Evolutionary conservation across 23 red algal genomes (phyloP), one percentile per base, ranked within the genome.

Genomic region (Gracilaria domingensis): DNA sequence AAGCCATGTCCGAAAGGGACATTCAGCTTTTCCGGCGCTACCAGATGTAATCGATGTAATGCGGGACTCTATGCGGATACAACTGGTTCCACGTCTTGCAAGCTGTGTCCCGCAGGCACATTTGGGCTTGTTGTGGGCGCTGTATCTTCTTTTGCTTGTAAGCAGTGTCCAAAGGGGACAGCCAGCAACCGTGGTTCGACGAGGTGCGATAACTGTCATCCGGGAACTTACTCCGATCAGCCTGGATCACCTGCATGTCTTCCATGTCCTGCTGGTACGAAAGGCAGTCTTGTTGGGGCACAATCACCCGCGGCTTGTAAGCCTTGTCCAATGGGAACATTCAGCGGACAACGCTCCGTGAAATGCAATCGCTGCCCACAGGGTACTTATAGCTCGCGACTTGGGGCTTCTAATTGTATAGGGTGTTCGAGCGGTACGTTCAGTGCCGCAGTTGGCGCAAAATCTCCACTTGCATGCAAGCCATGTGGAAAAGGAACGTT

Each of bases 31-130:
- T 40, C 73, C n/a, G 87, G 87, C n/a, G 30, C 87, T 0, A 57
- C 87, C 18, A 81, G 44, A 51, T 90, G 87, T 58, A 32, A 37
- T 13, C 66, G 74, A 24, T 90, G 87, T 57, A 48, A 56, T 29
- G 56, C 74, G 30, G 87, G 87, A 17, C 71, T 29, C 36, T 90
- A 76, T 42, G 51, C 71, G 8, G 87, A 90, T 28, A 33, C 33
- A 8, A 38, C 75, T 7, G 71, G 71, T 17, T 64, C 87, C 16
- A 59, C 59, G 34, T 53, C 44, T 12, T 90, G 87, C 76, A 90
- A 90, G 29, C 71, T 28, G 50, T 90, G 87, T 74, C 87, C 87
- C 12, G 87, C 87, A 1, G 87, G 87, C 7, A 90, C 87, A 9
- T 90, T 90, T 80, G 60, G 59, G 26, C 57, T 76, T 74, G 35